Evolutionary conservation across 129 eudicot genomes (phyloP).

Genomic region (Daucus carota): DNA sequence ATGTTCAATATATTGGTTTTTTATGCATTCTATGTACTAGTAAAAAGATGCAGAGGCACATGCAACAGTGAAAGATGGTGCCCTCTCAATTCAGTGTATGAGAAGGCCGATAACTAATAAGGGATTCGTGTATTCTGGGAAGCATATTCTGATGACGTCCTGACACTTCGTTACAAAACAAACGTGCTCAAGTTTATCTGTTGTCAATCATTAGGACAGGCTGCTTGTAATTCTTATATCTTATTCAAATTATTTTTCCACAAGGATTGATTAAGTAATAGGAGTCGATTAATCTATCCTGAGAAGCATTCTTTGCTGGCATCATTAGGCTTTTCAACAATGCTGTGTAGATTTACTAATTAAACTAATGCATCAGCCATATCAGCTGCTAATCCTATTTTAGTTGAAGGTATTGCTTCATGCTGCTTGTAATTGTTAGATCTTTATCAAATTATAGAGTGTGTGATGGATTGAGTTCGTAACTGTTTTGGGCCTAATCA

Average conservation of each 20-base stretch:
- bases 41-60: neutral
- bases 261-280: neutral
- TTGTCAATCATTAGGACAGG: neutral
- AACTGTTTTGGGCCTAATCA: neutral
- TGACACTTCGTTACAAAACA: neutral
- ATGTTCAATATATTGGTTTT: neutral
- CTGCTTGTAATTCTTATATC: neutral
- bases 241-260: neutral
- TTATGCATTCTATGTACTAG: neutral
- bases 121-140: too few relatives aligned
- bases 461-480: neutral
- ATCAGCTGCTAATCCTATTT: neutral
- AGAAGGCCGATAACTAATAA: neutral
- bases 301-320: neutral
- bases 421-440: neutral
- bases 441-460: neutral
- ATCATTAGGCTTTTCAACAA: neutral
- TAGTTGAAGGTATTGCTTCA: neutral
- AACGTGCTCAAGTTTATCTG: neutral
- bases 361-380: neutral
- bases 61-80: neutral
- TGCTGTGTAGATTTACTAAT: too few relatives aligned
- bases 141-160: neutral
- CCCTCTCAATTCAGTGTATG: neutral
- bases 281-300: neutral